Evolutionary conservation across 345 rosid species (phyloP).

Genomic region (Salix exigua): DNA sequence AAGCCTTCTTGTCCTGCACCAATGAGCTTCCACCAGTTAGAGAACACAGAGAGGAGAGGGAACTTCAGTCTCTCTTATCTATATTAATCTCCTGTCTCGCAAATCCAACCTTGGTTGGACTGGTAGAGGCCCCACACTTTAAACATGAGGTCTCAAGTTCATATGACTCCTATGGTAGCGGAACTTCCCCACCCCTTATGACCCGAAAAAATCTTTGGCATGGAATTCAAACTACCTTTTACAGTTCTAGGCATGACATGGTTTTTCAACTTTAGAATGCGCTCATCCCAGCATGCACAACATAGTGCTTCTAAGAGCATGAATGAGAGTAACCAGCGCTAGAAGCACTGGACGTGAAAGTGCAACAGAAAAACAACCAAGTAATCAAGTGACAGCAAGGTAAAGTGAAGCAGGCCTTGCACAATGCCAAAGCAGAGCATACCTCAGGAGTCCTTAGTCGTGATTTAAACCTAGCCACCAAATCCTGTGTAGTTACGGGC

Average conservation of each 20-base stretch:
- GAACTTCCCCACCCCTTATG: neutral
- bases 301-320: neutral
- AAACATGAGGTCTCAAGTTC: neutral
- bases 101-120: neutral
- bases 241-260: neutral
- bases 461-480: conserved; percentile 77
- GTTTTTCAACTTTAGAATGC: neutral
- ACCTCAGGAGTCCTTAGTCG: conserved; percentile 73
- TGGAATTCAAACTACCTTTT: neutral
- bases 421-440: conserved; percentile 2
- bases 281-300: neutral
- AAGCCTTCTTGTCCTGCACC: conserved; percentile 79
- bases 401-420: neutral
- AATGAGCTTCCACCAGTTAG: neutral
- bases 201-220: neutral
- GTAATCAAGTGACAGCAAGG: neutral
- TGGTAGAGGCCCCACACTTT: neutral
- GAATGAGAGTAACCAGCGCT: neutral
- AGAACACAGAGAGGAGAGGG: neutral
- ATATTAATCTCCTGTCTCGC: neutral
- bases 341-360: neutral
- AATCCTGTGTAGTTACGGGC: conserved; percentile 81
- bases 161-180: too few relatives aligned
- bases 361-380: neutral
- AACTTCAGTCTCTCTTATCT: neutral